These are phyloP conservation scores for Fonsecaea multimorphosa DNA, from an alignment of 2,329 filamentous ascomycete genomes.

Conservation along the genomic window DNA sequence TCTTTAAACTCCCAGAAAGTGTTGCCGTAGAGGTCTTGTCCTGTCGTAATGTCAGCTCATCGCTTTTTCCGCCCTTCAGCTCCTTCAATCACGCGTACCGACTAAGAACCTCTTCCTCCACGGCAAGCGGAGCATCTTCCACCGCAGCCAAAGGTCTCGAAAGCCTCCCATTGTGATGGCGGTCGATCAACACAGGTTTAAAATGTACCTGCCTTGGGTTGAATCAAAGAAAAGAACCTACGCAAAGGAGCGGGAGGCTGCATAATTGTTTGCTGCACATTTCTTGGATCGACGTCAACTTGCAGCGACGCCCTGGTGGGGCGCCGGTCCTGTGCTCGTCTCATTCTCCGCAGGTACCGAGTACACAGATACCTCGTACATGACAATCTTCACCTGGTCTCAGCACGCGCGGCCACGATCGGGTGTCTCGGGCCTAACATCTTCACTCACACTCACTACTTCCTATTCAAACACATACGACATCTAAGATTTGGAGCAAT, in stretches of 20 bases:
- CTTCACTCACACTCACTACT: constrained; percentile 4
- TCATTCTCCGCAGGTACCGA: not conserved
- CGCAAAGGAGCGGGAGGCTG: constrained; percentile 10
- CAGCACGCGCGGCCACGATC: constrained; percentile 11
- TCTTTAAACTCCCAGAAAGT: constrained; percentile 73
- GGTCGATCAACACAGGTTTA: constrained; percentile 28
- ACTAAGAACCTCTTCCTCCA: constrained; percentile 67
- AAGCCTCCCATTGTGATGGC: constrained; percentile 46
- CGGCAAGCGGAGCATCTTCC: constrained; percentile 67
- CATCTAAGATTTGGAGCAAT: not conserved
- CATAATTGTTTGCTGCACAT: constrained; percentile 9
- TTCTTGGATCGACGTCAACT: constrained; percentile 33
- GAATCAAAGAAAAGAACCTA: not conserved
- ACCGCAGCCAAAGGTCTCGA: constrained; percentile 64
- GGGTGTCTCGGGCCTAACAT: not conserved
- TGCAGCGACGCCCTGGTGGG: constrained; percentile 13
- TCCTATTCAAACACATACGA: not conserved
- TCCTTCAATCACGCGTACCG: constrained; percentile 50
- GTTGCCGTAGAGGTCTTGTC: constrained; percentile 67
- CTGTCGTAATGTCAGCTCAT: constrained; percentile 45
- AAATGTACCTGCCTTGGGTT: not conserved
- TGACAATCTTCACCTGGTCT: constrained; percentile 1
- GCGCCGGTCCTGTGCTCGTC: not conserved
- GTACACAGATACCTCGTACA: not conserved
- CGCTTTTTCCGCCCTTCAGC: constrained; percentile 5